A percentile compares a stretch with the other conserved stretches of the same genome.
These are phyloP conservation scores for Botrytis aclada DNA, from an alignment of 2,329 filamentous ascomycete genomes.

Conservation along the genomic window DNA sequence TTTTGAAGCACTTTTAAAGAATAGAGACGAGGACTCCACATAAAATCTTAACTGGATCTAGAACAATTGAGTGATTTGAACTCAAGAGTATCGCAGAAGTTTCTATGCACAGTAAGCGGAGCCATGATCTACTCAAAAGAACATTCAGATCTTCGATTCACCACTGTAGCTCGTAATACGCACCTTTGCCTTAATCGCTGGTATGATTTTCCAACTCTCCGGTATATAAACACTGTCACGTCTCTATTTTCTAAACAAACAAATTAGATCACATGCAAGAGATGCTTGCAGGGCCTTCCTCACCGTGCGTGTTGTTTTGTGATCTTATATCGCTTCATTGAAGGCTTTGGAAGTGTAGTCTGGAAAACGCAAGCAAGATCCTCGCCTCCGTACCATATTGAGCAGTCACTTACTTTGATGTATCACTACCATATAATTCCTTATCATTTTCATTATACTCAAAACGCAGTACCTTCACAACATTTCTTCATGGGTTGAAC, in stretches of 20 bases:
- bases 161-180: too few species aligned
- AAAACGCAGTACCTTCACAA: neutral
- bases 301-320: neutral
- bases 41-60: fast-evolving
- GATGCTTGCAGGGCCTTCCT: too few species aligned
- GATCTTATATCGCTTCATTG: too few species aligned
- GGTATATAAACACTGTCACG: neutral
- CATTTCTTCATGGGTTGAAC: too few species aligned
- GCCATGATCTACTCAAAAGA: neutral
- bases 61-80: too few species aligned
- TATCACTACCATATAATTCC: neutral
- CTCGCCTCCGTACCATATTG: too few species aligned
- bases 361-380: fast-evolving
- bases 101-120: neutral
- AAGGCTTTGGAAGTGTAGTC: too few species aligned
- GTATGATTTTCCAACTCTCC: neutral
- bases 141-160: neutral
- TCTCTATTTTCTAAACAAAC: neutral
- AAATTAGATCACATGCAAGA: too few species aligned
- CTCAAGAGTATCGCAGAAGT: too few species aligned
- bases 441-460: fast-evolving
- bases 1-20: neutral
- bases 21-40: fast-evolving
- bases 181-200: fast-evolving
- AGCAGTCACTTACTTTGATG: too few species aligned